Percentiles rank a stretch among this genome's conserved stretches.
Evolutionary conservation across 768 basidiomycete species (phyloP).

Genomic region (Boletus fagicola): DNA sequence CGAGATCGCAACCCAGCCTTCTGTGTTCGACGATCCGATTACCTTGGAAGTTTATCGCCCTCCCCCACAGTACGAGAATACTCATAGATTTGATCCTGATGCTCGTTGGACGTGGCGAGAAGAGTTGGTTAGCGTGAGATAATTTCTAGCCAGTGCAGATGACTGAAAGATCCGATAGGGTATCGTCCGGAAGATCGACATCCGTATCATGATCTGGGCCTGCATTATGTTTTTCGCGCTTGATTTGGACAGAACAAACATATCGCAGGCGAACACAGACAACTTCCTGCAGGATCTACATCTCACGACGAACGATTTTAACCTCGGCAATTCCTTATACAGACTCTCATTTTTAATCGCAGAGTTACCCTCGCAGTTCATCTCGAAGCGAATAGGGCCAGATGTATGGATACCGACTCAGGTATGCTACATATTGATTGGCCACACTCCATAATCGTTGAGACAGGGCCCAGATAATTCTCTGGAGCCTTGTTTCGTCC

Average conservation of each 20-base stretch:
- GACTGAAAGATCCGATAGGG: conserved; percentile 29
- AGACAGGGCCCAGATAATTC: conserved; percentile 39
- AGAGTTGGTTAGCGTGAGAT: conserved; percentile 45
- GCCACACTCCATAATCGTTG: not conserved
- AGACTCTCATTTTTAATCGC: conserved; percentile 1
- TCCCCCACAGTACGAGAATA: conserved; percentile 53
- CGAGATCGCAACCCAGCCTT: conserved; percentile 56
- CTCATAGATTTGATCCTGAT: conserved; percentile 53
- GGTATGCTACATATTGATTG: conserved; percentile 25
- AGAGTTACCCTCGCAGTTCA: too few species aligned
- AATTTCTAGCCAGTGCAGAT: not conserved
- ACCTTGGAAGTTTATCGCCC: conserved; percentile 27
- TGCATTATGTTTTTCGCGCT: conserved; percentile 58
- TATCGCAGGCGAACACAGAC: conserved; percentile 66
- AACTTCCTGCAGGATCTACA: conserved; percentile 60
- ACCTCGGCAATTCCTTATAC: conserved; percentile 61
- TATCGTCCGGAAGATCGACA: conserved; percentile 59
- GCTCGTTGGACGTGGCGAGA: conserved; percentile 74
- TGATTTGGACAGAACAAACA: conserved; percentile 58
- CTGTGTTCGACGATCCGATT: conserved; percentile 40
- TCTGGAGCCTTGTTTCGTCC: conserved; percentile 58
- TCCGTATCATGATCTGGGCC: conserved; percentile 59
- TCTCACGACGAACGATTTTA: conserved; percentile 63
- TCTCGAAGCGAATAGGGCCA: too few species aligned
- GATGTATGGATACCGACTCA: too few species aligned